Evolutionary conservation across 2,329 filamentous ascomycete species (phyloP), one percentile per base, ranked within the genome.

Genomic region (Epichloe elymi): DNA sequence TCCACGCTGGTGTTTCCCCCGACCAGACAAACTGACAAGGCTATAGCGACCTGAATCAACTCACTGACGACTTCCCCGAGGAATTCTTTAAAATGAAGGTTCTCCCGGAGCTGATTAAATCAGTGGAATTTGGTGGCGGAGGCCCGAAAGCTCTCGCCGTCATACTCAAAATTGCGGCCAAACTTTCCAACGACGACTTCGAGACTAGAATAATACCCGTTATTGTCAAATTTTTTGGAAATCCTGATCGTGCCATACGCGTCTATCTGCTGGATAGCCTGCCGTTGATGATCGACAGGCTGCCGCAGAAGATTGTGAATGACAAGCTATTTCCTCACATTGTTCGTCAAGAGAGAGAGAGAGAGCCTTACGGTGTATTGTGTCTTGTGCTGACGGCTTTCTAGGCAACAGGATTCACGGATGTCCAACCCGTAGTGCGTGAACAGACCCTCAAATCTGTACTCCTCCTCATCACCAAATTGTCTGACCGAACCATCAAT

Each of bases 11-110:
- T 11, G 12, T 17, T 12, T 30, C 10, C 1, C 14, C 20, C 19
- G 19, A 26, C 20, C 3, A 30, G 12, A 14, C 23, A 44, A 46
- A 58, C 55, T 52, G 36, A 77, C 6, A 2, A 4, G 14, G 74
- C 57, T 12, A 44, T 41, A 76, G 74, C 50, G 88, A 95, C 61
- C 78, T 98, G 5, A 88, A 95, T 57, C 77, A 86, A 53, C 76
- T 96, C 5, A 85, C 88, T 0, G 88, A 96, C 58, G 90, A 98
- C 65, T 96, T 97, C 55, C 93, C 93, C 0, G 91, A 96, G 63
- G 93, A 97, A 53, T 98, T 95, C 66, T 95, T 97, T 74, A 95
- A 94, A 64, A 86, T 95, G 77, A 98, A 97, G 63, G 82, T 98
- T 3, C 74, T 98, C 8, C 93, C 93, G 0, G 93, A 98, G 63